These are phyloP conservation scores for Annulohypoxylon bovei DNA, from an alignment of 495 filamentous ascomycete genomes.

Conservation along the genomic window DNA sequence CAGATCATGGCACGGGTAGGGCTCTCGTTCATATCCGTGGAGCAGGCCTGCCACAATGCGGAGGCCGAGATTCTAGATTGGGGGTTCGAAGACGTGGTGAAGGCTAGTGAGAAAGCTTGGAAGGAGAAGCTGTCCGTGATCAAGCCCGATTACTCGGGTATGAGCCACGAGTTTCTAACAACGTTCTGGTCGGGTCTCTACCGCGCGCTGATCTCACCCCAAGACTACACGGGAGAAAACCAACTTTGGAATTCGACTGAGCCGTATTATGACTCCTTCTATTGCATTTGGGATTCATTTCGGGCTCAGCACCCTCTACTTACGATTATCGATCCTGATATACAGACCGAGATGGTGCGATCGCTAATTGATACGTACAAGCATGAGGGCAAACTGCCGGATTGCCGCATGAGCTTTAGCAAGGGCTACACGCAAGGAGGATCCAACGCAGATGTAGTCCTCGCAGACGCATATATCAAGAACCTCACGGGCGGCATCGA, in stretches of 20 bases:
- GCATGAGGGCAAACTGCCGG: conserved; percentile 69
- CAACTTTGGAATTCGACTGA: conserved; percentile 74
- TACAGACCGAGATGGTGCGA: conserved; percentile 73
- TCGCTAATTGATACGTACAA: conserved; percentile 75
- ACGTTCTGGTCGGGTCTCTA: conserved; percentile 77
- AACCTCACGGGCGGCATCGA: conserved; percentile 67
- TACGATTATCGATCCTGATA: conserved; percentile 71
- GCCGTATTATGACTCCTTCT: conserved; percentile 80
- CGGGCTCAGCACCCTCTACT: conserved; percentile 74
- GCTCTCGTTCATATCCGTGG: conserved; percentile 70
- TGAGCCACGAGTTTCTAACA: conserved; percentile 64
- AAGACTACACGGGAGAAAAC: conserved; percentile 81
- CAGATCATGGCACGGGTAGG: conserved; percentile 69
- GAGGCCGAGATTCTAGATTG: conserved; percentile 70
- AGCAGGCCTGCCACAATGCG: conserved; percentile 71
- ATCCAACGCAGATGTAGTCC: conserved; percentile 76
- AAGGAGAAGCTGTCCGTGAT: conserved; percentile 67
- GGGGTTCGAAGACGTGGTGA: conserved; percentile 65
- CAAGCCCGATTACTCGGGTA: conserved; percentile 62
- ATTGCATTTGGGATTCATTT: conserved; percentile 81
- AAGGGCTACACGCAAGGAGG: conserved; percentile 78
- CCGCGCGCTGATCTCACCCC: conserved; percentile 70
- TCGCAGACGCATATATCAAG: conserved; percentile 75
- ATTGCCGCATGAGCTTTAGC: conserved; percentile 68
- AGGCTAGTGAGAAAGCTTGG: conserved; percentile 66